These are phyloP conservation scores for Saitozyma sp. DNA, from an alignment of 768 basidiomycete species.

Conservation along the genomic window DNA sequence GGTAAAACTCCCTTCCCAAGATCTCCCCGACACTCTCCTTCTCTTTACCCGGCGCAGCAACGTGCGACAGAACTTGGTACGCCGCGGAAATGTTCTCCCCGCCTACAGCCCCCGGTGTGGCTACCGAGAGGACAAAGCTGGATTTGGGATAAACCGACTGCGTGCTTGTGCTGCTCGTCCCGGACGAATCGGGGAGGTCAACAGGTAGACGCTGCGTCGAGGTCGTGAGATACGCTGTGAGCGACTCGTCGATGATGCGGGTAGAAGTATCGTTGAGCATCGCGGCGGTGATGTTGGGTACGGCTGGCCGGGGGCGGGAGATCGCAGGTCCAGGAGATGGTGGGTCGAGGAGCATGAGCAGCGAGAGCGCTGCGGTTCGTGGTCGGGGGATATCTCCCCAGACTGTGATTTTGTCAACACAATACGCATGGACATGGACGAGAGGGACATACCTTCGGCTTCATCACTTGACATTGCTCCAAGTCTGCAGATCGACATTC, in stretches of 20 bases:
- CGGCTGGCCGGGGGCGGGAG: not conserved
- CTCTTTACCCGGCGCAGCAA: constrained; percentile 19
- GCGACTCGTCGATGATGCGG: constrained; percentile 26
- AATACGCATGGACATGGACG: not conserved
- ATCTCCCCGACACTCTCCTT: constrained; percentile 14
- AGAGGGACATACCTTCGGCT: constrained; percentile 20
- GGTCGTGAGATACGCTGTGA: constrained; percentile 6
- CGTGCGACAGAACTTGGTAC: constrained; percentile 17
- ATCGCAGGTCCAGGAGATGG: not conserved
- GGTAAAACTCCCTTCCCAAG: constrained; percentile 16
- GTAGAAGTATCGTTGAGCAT: constrained; percentile 25
- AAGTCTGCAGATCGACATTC: constrained; percentile 14
- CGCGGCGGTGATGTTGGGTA: constrained; percentile 15
- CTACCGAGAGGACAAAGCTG: constrained; percentile 12
- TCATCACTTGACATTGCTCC: constrained; percentile 22
- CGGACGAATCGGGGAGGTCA: not conserved
- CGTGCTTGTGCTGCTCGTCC: not conserved
- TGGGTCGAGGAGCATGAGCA: constrained; percentile 8
- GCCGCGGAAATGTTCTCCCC: constrained; percentile 2
- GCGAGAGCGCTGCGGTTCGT: constrained; percentile 6
- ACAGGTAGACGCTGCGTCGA: constrained; percentile 9
- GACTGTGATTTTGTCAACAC: constrained; percentile 7
- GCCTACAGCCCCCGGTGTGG: not conserved
- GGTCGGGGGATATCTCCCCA: constrained; percentile 17
- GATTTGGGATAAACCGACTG: constrained; percentile 6